Percentiles rank a stretch among this genome's conserved stretches.
These are phyloP conservation scores for Schwanniomyces polymorphus DNA, from an alignment of 805 yeast species.

Conservation along the genomic window DNA sequence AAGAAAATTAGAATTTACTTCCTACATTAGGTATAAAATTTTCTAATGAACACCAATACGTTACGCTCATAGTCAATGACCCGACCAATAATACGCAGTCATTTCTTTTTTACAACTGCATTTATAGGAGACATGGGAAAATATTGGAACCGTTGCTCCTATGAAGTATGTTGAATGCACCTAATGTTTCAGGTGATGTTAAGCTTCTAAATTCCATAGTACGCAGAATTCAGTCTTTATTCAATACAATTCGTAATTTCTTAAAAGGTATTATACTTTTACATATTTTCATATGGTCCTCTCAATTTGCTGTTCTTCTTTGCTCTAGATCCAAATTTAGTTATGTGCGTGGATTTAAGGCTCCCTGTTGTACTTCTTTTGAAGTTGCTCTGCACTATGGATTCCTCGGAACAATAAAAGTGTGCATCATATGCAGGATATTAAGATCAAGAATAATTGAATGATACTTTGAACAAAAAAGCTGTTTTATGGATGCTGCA, in stretches of 20 bases:
- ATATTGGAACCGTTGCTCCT: no score
- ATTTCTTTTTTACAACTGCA: no score
- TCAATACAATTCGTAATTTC: no score
- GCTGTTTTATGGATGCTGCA: background rate
- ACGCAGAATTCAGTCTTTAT: no score
- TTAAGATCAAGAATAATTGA: background rate
- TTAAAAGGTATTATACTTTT: no score
- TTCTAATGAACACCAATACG: background rate
- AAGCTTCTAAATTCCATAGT: no score
- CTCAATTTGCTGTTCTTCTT: background rate
- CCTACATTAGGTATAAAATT: background rate
- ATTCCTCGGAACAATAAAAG: background rate
- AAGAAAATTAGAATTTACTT: background rate
- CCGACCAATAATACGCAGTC: background rate
- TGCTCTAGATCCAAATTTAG: background rate
- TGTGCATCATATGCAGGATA: background rate
- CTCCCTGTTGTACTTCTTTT: background rate
- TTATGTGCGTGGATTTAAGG: background rate
- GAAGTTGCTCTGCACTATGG: background rate
- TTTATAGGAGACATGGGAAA: no score
- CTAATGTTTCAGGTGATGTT: no score
- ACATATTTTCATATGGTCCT: background rate
- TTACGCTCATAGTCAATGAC: background rate
- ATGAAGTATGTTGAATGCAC: no score
- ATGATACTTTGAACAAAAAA: background rate